These are phyloP conservation scores for Mucor indicus DNA, from an alignment of 371 early-diverging fungal species.

Conservation along the genomic window DNA sequence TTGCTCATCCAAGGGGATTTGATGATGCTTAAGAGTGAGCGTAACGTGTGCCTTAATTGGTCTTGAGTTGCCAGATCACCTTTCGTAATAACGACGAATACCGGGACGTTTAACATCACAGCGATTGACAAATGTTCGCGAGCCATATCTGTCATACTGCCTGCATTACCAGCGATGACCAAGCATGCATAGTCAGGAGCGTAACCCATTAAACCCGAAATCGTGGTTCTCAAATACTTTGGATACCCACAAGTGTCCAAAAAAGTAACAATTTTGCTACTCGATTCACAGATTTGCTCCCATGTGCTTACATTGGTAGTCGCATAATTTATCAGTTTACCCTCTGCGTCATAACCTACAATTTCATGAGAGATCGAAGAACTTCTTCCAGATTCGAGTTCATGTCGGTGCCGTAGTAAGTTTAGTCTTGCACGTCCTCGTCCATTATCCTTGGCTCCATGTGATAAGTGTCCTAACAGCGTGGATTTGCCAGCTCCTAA, in stretches of 20 bases:
- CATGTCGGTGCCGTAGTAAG: slow-evolving; percentile 87
- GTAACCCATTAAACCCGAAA: slow-evolving; percentile 85
- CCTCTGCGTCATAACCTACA: slow-evolving; percentile 74
- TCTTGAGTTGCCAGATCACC: slow-evolving; percentile 84
- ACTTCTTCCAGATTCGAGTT: slow-evolving; percentile 85
- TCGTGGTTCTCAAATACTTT: slow-evolving; percentile 88
- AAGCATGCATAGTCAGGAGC: slow-evolving; percentile 88
- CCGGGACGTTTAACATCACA: slow-evolving; percentile 78
- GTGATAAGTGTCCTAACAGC: slow-evolving; percentile 75
- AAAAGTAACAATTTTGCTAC: slow-evolving; percentile 83
- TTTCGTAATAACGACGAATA: slow-evolving; percentile 87
- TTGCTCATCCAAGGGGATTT: slow-evolving; percentile 72
- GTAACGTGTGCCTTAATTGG: slow-evolving; percentile 63
- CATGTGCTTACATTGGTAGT: slow-evolving; percentile 68
- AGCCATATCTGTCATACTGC: slow-evolving; percentile 76
- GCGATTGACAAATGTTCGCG: slow-evolving; percentile 86
- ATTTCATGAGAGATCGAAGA: slow-evolving; percentile 87
- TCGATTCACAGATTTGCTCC: slow-evolving; percentile 77
- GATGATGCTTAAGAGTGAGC: slow-evolving; percentile 56
- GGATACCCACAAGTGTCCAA: slow-evolving; percentile 91
- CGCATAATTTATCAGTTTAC: slow-evolving; percentile 56
- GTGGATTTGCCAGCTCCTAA: slow-evolving; percentile 87
- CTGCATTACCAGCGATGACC: slow-evolving; percentile 82
- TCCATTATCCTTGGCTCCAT: slow-evolving; percentile 86
- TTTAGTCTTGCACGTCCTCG: slow-evolving; percentile 83